Evolutionary conservation across 225 moss, liverwort and hornwort species (phyloP), one percentile per base, ranked within the genome.

Genomic region (Marchantia polymorpha): DNA sequence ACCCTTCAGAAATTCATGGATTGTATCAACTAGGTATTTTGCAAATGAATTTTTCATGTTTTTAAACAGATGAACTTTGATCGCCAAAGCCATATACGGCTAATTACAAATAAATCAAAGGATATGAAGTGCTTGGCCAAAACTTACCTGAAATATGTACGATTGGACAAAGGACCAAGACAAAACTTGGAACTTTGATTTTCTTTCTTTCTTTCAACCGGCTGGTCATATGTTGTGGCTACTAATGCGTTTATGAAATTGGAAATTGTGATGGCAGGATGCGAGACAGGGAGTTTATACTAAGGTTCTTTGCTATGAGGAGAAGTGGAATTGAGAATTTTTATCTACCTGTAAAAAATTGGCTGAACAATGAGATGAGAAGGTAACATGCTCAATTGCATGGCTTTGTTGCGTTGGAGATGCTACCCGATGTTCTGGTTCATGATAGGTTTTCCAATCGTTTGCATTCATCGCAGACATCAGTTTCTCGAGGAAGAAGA

Each of bases 311-410:
- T 74, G 88, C 88, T 3, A 55, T 88, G 79, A 79, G 88, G 73
- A 75, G 88, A 27, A 85, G 88, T 77, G 88, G 88, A 17, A 85
- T 80, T 49, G 85, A 88, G 79, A 88, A 88, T 72, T 88, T 88
- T 52, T 84, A 85, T 64, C 72, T 86, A 23, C 88, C 88, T 26
- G 88, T 80, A 48, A 88, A 88, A 61, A 88, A 85, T 67, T 88
- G 88, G 88, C 66, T 88, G 72, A 88, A 88, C 48, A 88, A 88
- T 69, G 88, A 88, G 75, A 88, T 88, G 88, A 85, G 88, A 86
- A 88, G 88, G 88, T 88, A 81, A 78, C 3, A 47, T 64, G 12
- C 22, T 7, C 6, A 53, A 26, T 54, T n/a, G 15, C 25, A 54
- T 7, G 52, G n/a, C 2, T 78, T 39, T 39, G 39, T 39, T 39